A percentile compares a stretch with the other conserved stretches of the same genome.
Evolutionary conservation across 352 stramenopile genomes (phyloP).

Genomic region (Phytophthora foliorum): DNA sequence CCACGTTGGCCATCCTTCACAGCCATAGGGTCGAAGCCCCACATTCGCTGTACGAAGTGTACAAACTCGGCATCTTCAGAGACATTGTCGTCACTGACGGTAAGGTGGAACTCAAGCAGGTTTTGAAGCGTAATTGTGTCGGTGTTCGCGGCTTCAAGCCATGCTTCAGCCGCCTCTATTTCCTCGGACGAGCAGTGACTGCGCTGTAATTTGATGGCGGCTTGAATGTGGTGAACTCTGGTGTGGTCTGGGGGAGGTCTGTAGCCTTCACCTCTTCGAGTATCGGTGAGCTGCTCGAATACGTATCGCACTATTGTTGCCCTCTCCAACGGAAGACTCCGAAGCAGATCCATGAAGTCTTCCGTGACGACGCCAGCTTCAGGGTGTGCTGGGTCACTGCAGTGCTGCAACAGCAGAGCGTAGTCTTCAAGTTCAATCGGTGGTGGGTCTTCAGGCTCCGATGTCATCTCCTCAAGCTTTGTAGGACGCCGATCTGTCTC

Average conservation of each 20-base stretch:
- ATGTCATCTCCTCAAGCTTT: background rate
- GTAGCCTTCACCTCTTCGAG: slow-evolving; percentile 48
- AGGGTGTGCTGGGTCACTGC: slow-evolving; percentile 32
- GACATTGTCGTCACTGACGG: slow-evolving; percentile 55
- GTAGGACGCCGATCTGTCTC: slow-evolving; percentile 9
- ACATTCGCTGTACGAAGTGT: slow-evolving; percentile 67
- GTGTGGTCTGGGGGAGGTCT: slow-evolving; percentile 60
- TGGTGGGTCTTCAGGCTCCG: background rate
- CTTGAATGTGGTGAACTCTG: slow-evolving; percentile 53
- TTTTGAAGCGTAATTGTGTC: slow-evolving; percentile 40
- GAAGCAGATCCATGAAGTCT: slow-evolving; percentile 51
- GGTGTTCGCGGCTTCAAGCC: slow-evolving; percentile 33
- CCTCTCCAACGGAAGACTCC: slow-evolving; percentile 45
- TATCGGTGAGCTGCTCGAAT: slow-evolving; percentile 70
- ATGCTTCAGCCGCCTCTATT: slow-evolving; percentile 41
- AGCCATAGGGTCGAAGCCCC: slow-evolving; percentile 51
- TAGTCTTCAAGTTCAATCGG: slow-evolving; percentile 54
- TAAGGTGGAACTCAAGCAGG: slow-evolving; percentile 60
- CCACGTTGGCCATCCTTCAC: slow-evolving; percentile 41
- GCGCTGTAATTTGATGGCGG: slow-evolving; percentile 59
- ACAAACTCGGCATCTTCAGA: slow-evolving; percentile 73
- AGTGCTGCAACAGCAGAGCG: slow-evolving; percentile 62
- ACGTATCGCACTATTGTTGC: slow-evolving; percentile 52
- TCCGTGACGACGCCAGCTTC: slow-evolving; percentile 30
- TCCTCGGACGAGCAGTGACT: slow-evolving; percentile 50